Evolutionary conservation across 1,284 basidiomycete genomes (phyloP).

Genomic region (Ceratobasidium sp.): DNA sequence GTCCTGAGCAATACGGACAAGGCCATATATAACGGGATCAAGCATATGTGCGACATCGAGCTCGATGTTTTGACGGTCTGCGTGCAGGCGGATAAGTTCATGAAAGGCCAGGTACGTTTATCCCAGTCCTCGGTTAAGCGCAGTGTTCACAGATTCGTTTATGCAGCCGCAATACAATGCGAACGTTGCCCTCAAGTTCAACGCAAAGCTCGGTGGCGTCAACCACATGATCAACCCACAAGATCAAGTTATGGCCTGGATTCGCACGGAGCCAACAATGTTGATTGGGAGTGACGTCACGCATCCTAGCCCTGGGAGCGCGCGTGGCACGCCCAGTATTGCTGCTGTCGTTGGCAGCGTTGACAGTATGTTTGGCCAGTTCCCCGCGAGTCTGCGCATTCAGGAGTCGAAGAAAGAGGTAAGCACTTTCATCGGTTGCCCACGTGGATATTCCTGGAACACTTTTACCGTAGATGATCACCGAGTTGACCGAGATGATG

Average conservation of each 20-base stretch:
- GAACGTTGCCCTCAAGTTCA: slow-evolving; percentile 81
- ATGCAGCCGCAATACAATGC: slow-evolving; percentile 75
- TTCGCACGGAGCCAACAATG: slow-evolving; percentile 72
- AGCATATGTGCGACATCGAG: slow-evolving; percentile 72
- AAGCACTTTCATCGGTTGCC: slow-evolving; percentile 43
- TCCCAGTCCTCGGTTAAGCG: background rate
- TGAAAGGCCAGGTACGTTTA: slow-evolving; percentile 63
- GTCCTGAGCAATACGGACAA: slow-evolving; percentile 74
- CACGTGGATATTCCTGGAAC: slow-evolving; percentile 63
- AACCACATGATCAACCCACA: slow-evolving; percentile 70
- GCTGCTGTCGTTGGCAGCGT: slow-evolving; percentile 80
- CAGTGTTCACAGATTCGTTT: background rate
- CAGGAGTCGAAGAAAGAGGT: slow-evolving; percentile 81
- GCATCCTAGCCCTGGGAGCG: slow-evolving; percentile 63
- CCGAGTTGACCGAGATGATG: slow-evolving; percentile 53
- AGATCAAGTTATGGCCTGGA: slow-evolving; percentile 62
- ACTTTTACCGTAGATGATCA: slow-evolving; percentile 79
- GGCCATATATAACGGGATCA: slow-evolving; percentile 74
- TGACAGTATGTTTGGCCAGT: slow-evolving; percentile 72
- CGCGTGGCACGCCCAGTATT: slow-evolving; percentile 71
- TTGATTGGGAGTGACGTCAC: slow-evolving; percentile 86
- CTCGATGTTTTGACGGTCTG: slow-evolving; percentile 76
- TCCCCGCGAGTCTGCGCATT: slow-evolving; percentile 75
- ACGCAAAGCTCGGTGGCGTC: slow-evolving; percentile 81
- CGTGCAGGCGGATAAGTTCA: slow-evolving; percentile 70